Conservation (phyloP, 768 basidiomycete genomes). For the Podaxis sp. region DNA sequence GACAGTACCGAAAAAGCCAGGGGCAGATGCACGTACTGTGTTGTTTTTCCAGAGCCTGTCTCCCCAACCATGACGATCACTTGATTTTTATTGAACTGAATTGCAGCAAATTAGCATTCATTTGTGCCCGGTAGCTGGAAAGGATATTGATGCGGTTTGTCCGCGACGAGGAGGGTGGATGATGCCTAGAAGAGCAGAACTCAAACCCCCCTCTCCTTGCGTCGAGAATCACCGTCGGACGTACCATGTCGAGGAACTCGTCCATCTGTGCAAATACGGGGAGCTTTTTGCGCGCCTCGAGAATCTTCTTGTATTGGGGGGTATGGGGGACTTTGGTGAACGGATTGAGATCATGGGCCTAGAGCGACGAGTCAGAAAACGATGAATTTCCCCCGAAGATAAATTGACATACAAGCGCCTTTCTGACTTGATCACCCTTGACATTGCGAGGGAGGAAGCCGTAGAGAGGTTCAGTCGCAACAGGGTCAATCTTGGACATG, state of each 20-base stretch:
- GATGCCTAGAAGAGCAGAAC: constrained; percentile 42
- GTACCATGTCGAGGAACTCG: constrained; percentile 86
- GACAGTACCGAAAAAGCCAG: constrained; percentile 1
- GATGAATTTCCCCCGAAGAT: background rate
- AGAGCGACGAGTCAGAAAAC: constrained; percentile 3
- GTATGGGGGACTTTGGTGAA: constrained; percentile 84
- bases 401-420: constrained; percentile 59
- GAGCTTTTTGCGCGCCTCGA: constrained; percentile 81
- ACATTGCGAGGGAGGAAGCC: constrained; percentile 76
- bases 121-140: constrained; percentile 9
- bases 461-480: constrained; percentile 55
- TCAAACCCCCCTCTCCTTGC: constrained; percentile 45
- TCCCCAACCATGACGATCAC: constrained; percentile 92
- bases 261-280: constrained; percentile 93
- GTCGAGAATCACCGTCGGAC: constrained; percentile 33
- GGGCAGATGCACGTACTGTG: constrained; percentile 64
- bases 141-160: constrained; percentile 19
- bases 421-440: constrained; percentile 60
- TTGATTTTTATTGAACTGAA: constrained; percentile 74
- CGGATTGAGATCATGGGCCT: constrained; percentile 84
- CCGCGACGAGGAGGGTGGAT: constrained; percentile 31
- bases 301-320: constrained; percentile 79
- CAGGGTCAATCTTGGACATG: background rate
- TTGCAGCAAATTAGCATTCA: constrained; percentile 26
- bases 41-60: constrained; percentile 95